Evolutionary conservation across 495 filamentous ascomycete genomes (phyloP), one percentile per base, ranked within the genome.

Genomic region (Aspergillus haitiensis): DNA sequence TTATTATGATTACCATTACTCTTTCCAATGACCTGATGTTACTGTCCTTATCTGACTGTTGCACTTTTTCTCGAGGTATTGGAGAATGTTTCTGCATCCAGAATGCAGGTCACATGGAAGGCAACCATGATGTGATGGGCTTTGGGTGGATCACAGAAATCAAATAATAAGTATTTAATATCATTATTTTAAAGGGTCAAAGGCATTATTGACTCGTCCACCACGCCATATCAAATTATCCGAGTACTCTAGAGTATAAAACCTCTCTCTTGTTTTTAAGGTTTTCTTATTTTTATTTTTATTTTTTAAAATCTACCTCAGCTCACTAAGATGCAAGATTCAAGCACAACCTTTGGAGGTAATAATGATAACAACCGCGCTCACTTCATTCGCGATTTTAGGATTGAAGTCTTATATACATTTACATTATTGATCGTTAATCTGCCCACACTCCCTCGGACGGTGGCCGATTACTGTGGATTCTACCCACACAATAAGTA

Each of bases 61-160:
- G 7, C 11, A 47, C 16, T 47, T 46, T 47, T 21, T 5, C 5
- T 47, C 21, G 3, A 18, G 6, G 16, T 16, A 18, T 8, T 52
- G 32, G 36, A n/a, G n/a, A 36, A 35, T 36, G n/a, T 34, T 40
- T 40, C 31, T 11, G 7, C 35, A 34, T 37, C n/a, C 39, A 35
- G 18, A 27, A 36, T 13, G 40, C 32, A 39, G 51, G 44, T 55
- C 40, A 60, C 58, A 47, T 47, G 44, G 15, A 60, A 60, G 58
- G 39, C 48, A 45, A 52, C 49, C 34, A 52, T 53, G 49, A 55
- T 60, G 52, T 32, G 31, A 55, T 55, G 12, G 48, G 2, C 44
- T 55, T 10, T 10, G 40, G 34, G 47, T 60, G 58, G 52, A 50
- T 55, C 52, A 37, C 35, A 42, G 35, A 34, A 50, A 50, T 40